Conservation (phyloP, 306 rosid genomes). For the Astragalus glycyphyllos region DNA sequence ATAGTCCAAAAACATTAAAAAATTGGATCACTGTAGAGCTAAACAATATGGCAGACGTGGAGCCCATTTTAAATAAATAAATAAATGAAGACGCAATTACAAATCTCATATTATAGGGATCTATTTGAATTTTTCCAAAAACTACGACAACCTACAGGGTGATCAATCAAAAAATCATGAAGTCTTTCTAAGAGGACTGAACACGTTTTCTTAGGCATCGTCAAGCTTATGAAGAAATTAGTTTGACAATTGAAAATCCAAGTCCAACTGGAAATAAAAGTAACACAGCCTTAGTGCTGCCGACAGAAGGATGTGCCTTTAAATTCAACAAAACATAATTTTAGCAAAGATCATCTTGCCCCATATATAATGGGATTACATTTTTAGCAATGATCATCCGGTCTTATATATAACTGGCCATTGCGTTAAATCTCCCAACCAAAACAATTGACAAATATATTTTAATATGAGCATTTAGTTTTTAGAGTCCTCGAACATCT, state of each 20-base stretch:
- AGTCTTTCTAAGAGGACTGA: conserved; percentile 5
- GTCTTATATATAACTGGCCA: not conserved
- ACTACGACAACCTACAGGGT: not conserved
- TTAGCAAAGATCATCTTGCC: conserved; percentile 15
- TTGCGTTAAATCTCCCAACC: conserved; percentile 24
- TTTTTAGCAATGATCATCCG: not conserved
- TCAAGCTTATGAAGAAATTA: conserved; percentile 21
- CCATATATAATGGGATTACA: conserved; percentile 1
- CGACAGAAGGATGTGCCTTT: conserved; percentile 19
- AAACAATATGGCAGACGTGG: not conserved
- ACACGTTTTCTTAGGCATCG: conserved; percentile 21
- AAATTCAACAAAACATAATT: not conserved
- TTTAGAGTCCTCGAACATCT: conserved; percentile 4
- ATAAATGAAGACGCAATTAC: not conserved
- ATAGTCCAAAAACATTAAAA: not conserved
- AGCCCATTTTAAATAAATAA: not conserved
- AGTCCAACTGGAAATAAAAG: conserved; percentile 31
- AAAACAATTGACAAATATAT: conserved; percentile 24
- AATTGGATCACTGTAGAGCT: not conserved
- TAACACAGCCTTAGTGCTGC: conserved; percentile 3
- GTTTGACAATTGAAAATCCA: conserved; percentile 2
- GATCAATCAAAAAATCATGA: not conserved
- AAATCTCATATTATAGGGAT: conserved; percentile 7
- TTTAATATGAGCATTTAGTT: conserved; percentile 6
- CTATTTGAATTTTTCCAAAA: not conserved